Conservation (phyloP, 345 rosid genomes). For the Aurinia saxatilis region DNA sequence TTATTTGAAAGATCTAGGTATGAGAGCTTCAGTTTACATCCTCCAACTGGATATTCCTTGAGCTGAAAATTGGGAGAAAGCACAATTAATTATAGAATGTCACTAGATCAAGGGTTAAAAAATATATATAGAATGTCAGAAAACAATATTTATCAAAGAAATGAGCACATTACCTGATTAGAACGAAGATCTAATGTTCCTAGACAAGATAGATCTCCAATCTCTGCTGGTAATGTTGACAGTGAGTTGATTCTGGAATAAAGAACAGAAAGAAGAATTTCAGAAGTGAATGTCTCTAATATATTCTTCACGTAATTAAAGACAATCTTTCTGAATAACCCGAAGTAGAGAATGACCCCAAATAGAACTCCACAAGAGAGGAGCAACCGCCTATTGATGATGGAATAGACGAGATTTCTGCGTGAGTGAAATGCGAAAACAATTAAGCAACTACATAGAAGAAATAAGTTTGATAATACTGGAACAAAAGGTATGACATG, state of each 20-base stretch:
- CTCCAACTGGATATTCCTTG: conserved; percentile 77
- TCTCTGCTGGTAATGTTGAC: conserved; percentile 59
- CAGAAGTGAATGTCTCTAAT: conserved; percentile 3
- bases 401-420: conserved; percentile 66
- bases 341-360: conserved; percentile 56
- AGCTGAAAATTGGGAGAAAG: conserved; percentile 41
- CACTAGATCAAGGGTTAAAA: background rate
- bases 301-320: background rate
- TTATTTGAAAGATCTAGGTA: conserved; percentile 92
- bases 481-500: background rate
- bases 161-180: conserved; percentile 52
- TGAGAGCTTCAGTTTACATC: conserved; percentile 61
- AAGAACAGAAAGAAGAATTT: conserved; percentile 24
- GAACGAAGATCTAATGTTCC: conserved; percentile 88
- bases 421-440: conserved; percentile 1
- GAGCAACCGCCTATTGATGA: conserved; percentile 69
- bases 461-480: background rate
- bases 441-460: background rate
- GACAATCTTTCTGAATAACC: conserved; percentile 10
- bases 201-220: conserved; percentile 56
- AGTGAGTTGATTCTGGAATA: conserved; percentile 58
- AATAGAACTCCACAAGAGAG: conserved; percentile 70
- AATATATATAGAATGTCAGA: background rate
- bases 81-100: background rate
- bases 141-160: background rate